Evolutionary conservation across 192 early-diverging fungal genomes (phyloP).

Genomic region (Allomyces javanicus): DNA sequence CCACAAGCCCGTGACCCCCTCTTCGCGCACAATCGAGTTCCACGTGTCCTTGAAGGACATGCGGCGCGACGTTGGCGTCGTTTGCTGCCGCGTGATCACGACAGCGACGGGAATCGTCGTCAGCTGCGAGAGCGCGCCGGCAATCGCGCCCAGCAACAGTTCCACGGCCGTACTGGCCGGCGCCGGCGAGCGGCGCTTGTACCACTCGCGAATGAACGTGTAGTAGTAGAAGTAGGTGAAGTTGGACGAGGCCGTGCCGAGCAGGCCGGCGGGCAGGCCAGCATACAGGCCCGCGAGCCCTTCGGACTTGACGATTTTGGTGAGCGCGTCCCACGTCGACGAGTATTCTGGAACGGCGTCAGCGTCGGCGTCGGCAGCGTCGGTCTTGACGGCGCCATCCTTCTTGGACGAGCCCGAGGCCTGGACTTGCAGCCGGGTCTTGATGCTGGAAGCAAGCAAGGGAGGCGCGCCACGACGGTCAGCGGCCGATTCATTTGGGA

Average conservation of each 20-base stretch:
- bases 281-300: constrained; percentile 75
- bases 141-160: constrained; percentile 67
- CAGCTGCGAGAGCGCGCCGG: constrained; percentile 71
- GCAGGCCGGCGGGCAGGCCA: constrained; percentile 62
- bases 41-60: constrained; percentile 41
- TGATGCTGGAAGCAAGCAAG: constrained; percentile 37
- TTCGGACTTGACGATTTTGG: constrained; percentile 62
- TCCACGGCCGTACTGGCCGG: constrained; percentile 69
- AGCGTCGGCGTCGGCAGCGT: background rate
- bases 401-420: constrained; percentile 11
- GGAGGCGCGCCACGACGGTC: constrained; percentile 1
- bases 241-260: constrained; percentile 53
- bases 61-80: constrained; percentile 41
- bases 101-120: constrained; percentile 87
- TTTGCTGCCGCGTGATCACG: constrained; percentile 87
- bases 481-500: constrained; percentile 4
- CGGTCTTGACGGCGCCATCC: too few relatives aligned
- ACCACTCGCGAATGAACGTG: constrained; percentile 44
- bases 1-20: constrained; percentile 73
- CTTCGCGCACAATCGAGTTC: constrained; percentile 44
- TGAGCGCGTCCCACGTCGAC: constrained; percentile 54
- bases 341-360: constrained; percentile 26
- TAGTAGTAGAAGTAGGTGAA: constrained; percentile 79
- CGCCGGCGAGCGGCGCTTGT: constrained; percentile 21
- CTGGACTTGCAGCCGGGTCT: constrained; percentile 94